phyloP scores from a whole-genome alignment of 73 alveolate genomes.

The Paramecium sexaurelia region DNA sequence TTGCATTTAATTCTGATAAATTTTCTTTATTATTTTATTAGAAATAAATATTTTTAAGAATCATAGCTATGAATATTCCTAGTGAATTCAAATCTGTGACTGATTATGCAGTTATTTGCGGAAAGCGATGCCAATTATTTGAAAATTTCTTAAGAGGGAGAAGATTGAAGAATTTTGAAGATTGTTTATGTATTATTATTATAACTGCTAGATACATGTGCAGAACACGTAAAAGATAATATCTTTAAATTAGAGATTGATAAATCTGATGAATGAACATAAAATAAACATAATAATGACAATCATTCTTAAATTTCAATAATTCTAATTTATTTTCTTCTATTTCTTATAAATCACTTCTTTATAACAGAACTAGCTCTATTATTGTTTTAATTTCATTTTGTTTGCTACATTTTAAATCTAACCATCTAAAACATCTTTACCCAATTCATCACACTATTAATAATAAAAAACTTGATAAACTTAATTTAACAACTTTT shows the following conservation, averaged over 20 bases:
- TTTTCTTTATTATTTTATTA: neutral
- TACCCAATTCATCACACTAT: slow-evolving; percentile 63
- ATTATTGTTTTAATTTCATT: neutral
- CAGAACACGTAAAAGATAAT: slow-evolving; percentile 6
- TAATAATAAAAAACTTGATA: slow-evolving; percentile 58
- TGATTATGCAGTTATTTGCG: slow-evolving; percentile 18
- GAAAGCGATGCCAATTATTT: neutral
- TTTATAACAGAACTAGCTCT: neutral
- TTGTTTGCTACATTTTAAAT: no score
- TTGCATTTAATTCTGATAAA: neutral
- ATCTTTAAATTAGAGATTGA: neutral
- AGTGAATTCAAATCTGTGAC: slow-evolving; percentile 2
- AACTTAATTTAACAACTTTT: slow-evolving; percentile 40
- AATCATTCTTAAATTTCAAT: neutral
- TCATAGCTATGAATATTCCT: neutral
- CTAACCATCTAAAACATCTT: slow-evolving; percentile 66
- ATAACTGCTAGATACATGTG: neutral
- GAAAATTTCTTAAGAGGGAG: neutral
- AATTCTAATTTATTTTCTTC: neutral
- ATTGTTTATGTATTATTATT: neutral
- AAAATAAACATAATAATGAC: neutral
- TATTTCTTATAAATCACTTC: neutral
- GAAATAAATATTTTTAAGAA: neutral
- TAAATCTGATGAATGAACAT: neutral
- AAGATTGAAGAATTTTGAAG: neutral